Percentiles rank a stretch among this genome's conserved stretches.
phyloP scores from a whole-genome alignment of 73 alveolate genomes.

The Tetrahymena thermophila region DNA sequence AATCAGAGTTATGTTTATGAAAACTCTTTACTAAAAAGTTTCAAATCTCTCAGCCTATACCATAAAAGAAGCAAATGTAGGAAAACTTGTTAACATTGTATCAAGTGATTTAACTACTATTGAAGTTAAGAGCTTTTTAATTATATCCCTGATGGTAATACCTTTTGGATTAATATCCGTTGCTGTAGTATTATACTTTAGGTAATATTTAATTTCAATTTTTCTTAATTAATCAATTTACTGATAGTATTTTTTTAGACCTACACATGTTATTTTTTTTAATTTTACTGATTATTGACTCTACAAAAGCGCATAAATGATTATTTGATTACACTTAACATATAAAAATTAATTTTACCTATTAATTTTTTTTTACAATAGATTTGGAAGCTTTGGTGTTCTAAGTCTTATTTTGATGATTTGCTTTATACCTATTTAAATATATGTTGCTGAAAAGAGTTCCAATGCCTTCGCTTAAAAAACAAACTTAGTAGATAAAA shows the following conservation, averaged over 20 bases:
- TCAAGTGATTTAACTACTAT: slow-evolving; percentile 17
- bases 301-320: not conserved
- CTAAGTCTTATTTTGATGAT: not conserved
- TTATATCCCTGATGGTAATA: not conserved
- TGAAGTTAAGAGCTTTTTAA: not conserved
- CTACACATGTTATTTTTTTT: no score
- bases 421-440: not conserved
- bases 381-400: slow-evolving; percentile 4
- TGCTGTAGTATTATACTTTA: not conserved
- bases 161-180: not conserved
- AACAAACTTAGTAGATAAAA: not conserved
- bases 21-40: slow-evolving; percentile 2
- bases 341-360: not conserved
- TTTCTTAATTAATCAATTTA: not conserved
- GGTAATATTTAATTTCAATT: not conserved
- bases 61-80: slow-evolving; percentile 14
- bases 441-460: not conserved
- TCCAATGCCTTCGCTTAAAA: not conserved
- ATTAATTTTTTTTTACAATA: not conserved
- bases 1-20: slow-evolving; percentile 7
- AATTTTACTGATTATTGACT: not conserved
- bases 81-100: slow-evolving; percentile 12
- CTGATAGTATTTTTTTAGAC: no score
- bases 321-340: not conserved
- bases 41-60: not conserved